These are phyloP conservation scores for Suillus brevipes DNA, from an alignment of 768 basidiomycete species.

Conservation along the genomic window DNA sequence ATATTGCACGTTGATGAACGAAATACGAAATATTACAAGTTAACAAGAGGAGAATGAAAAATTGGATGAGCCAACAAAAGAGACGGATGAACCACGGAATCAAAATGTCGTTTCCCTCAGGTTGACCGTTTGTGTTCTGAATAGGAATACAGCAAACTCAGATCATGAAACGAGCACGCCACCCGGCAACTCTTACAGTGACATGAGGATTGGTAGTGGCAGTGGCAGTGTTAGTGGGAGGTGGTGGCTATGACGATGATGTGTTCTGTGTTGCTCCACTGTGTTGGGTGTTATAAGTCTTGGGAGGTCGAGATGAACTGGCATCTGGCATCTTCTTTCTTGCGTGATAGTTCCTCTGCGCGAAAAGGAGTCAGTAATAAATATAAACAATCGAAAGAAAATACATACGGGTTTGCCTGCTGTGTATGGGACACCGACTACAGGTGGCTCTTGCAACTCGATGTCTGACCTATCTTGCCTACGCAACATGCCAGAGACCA, in stretches of 20 bases:
- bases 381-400: background rate
- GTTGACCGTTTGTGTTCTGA: background rate
- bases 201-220: background rate
- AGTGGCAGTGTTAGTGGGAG: no score
- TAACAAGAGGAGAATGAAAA: background rate
- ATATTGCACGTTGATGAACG: background rate
- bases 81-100: background rate
- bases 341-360: background rate
- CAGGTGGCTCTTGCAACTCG: background rate
- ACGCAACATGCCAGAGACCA: background rate
- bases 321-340: background rate
- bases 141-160: background rate
- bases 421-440: background rate
- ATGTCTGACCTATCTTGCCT: background rate
- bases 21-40: background rate
- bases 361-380: background rate
- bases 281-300: background rate
- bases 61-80: background rate
- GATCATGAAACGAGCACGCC: background rate
- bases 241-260: background rate
- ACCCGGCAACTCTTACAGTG: background rate
- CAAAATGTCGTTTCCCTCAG: background rate
- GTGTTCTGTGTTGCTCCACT: background rate
- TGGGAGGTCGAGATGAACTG: background rate
- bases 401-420: background rate